Base-by-base conservation (phyloP, 2,329 filamentous ascomycete species). In the Lasiodiplodia citricola region DNA sequence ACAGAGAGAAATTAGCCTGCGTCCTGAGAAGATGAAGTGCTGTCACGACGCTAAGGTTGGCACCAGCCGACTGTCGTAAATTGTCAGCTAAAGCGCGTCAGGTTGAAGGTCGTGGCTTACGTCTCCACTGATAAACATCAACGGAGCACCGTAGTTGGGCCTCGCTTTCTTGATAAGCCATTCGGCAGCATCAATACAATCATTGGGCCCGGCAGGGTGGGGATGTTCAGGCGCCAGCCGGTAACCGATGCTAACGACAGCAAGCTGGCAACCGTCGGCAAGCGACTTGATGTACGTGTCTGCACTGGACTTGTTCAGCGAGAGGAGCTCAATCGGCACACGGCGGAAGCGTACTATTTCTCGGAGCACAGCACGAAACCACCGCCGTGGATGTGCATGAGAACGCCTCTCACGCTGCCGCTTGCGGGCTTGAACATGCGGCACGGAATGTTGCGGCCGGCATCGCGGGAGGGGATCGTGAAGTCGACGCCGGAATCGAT, bases 201-300 rank as follows among this genome's bases (percentile, higher is more conserved):
- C 88, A 65, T 89, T 80, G 4, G 83, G 81, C 0, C 81, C 84
- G 0, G 81, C 81, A 0, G 88, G 87, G 74, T 83, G 89, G 0
- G 87, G 86, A 71, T 88, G 69, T 73, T 90, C 87, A 0, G 88
- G 88, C 0, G 87, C 87, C 21, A 88, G 82, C 35, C 88, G 81
- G 74, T 90, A 90, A 1, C 87, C 87, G 7, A 89, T 82, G 0
- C 84, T 87, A 14, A 90, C 75, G 18, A 86, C 83, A 0, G 83
- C 83, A 2, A 87, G 69, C 47, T 83, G 78, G 57, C 79, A 82
- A 35, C 78, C 75, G 70, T 87, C 81, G 57, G 86, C 85, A 75
- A 86, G 83, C 70, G 79, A 79, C 66, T 85, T 81, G 13, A 89
- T 78, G 41, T 83, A 79, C 0, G 75, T 69, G 72, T 87, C 85